Base-by-base conservation (phyloP, 495 filamentous ascomycete species). In the Parathielavia hyrcaniae region DNA sequence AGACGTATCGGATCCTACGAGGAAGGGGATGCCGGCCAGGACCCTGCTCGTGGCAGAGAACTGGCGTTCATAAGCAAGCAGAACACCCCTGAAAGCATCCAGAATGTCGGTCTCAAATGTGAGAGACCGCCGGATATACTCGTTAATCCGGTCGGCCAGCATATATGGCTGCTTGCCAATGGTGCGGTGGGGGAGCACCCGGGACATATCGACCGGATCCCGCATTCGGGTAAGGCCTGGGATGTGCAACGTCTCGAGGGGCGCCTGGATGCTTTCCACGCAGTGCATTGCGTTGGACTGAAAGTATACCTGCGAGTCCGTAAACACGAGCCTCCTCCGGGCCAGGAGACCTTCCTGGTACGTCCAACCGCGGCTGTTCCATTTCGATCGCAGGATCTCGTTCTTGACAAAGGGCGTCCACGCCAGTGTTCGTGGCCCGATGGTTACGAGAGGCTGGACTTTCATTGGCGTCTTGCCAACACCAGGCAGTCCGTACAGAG, bases 361-460 rank as follows among this genome's bases (percentile, higher is more conserved):
- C 2, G 75, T 77, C 75, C 75, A 77, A 10, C 67, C 75, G 35
- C 75, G 53, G 5, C 62, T 70, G 9, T 35, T n/a, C 75, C 72
- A 76, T n/a, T 50, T 64, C 0, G 66, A 69, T 0, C 47, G n/a
- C 8, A 4, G 0, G 32, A 75, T 55, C 17, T 43, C 16, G 13
- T 0, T n/a, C 40, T n/a, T 43, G 14, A 9, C 16, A 6, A 10
- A 20, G 2, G 40, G 40, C 0, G 17, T 14, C 13, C 7, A 43
- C 13, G n/a, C 40, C 14, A 43, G 14, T 19, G 14, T 20, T n/a
- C 40, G 7, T 1, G 14, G 0, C 40, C 40, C 40, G 40, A 20
- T 8, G 14, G 40, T 19, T 8, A 8, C 7, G 5, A 8, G 16
- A 4, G 14, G 4, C 40, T 20, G 40, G 40, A 8, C 16, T 8